Evolutionary conservation across 768 basidiomycete species (phyloP).

Genomic region (Dictyophora rubrovolvata): DNA sequence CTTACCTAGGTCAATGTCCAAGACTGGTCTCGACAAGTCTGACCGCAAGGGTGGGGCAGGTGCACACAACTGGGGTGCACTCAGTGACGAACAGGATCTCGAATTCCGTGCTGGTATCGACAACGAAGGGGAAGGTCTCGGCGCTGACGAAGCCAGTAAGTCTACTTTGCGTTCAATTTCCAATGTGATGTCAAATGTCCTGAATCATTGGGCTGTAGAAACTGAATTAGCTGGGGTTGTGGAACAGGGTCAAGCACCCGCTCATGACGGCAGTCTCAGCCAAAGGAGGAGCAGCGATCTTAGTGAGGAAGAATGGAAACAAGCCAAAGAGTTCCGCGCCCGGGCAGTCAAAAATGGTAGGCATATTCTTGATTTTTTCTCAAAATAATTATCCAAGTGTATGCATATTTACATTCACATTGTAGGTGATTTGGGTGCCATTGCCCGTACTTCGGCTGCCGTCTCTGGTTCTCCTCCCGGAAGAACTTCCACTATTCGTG

Average conservation of each 20-base stretch:
- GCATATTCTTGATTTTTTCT: slow-evolving; percentile 21
- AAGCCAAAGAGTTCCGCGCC: slow-evolving; percentile 61
- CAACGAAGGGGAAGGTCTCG: slow-evolving; percentile 29
- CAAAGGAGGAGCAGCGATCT: slow-evolving; percentile 14
- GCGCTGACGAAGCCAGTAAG: slow-evolving; percentile 28
- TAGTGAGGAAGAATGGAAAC: slow-evolving; percentile 55
- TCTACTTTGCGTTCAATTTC: slow-evolving; percentile 10
- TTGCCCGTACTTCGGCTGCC: slow-evolving; percentile 76
- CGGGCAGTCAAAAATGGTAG: slow-evolving; percentile 56
- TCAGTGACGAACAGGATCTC: slow-evolving; percentile 50
- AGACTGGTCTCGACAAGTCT: slow-evolving; percentile 62
- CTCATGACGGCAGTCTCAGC: slow-evolving; percentile 10
- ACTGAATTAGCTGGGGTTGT: slow-evolving; percentile 8
- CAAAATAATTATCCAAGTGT: background rate
- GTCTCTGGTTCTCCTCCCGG: slow-evolving; percentile 40
- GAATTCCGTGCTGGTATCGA: slow-evolving; percentile 52
- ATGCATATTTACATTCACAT: background rate
- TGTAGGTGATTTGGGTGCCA: slow-evolving; percentile 55
- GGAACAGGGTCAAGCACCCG: slow-evolving; percentile 10
- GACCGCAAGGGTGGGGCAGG: slow-evolving; percentile 75
- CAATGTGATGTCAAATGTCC: background rate
- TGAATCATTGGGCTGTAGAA: slow-evolving; percentile 1
- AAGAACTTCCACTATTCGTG: slow-evolving; percentile 18
- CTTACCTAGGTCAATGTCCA: slow-evolving; percentile 54
- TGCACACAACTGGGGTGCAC: slow-evolving; percentile 76